Base-by-base conservation (phyloP, 768 basidiomycete genomes). In the Auriscalpium vulgare region DNA sequence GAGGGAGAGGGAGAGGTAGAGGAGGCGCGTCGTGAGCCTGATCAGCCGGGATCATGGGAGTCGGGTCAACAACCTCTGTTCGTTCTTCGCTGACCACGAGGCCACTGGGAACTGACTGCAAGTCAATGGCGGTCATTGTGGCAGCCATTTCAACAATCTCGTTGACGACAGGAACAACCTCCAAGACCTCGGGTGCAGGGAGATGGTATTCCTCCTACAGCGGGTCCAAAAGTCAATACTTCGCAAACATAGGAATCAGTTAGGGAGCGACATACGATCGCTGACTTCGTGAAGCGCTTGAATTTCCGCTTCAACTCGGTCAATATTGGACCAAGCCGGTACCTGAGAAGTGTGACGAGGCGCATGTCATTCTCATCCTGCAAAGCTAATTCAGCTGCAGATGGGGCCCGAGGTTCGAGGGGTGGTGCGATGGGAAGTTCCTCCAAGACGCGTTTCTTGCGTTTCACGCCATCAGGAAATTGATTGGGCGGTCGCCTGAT, bases 251-350 rank as follows among this genome's bases (percentile, higher is more conserved):
- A 53, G 35, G 14, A 14, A 44, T 16, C 29, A 29, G 2, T 29
- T 29, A 29, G 29, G 4, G 4, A 29, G 29, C 29, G 21, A 75
- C 85, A 66, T 63, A 94, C 93, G 58, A 75, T 76, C 45, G 89
- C 87, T 38, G 79, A 73, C 72, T 92, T 92, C 0, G 84, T 87
- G 66, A 97, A 95, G 62, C 88, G 78, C 76, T 93, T 92, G 68
- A 87, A 94, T 72, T 94, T 93, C 68, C 91, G 82, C 74, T 91
- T 93, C 62, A 99, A 74, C 67, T 97, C 93, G 2, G 80, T 81
- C 51, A 98, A 72, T 50, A 98, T 86, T 1, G 89, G 89, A 2
- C 90, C 89, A n/a, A 98, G 78, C n/a, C 91, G 82, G 65, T 86
- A 90, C 69, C 92, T 90, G 62, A 99, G 74, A 63, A 94, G 70